Evolutionary conservation across 2,329 filamentous ascomycete species (phyloP), one percentile per base, ranked within the genome.

Genomic region (Venturia oleaginea): DNA sequence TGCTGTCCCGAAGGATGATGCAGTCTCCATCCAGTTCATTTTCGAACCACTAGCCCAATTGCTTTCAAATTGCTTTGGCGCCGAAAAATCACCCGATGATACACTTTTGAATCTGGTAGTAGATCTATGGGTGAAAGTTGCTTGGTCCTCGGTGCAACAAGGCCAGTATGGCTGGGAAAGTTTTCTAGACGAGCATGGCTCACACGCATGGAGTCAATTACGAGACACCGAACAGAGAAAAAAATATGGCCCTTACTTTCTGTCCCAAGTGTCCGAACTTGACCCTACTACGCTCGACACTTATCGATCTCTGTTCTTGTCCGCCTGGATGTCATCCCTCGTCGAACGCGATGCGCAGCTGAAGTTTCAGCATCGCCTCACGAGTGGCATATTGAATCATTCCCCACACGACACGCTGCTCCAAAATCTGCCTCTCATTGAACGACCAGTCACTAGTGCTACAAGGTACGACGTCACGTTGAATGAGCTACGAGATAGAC

Each of bases 11-110:
- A 62, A 24, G 13, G 10, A 15, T 8, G 32, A 27, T 19, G 60
- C 15, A 42, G 40, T 24, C 24, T 11, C 30, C n/a, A 42, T 80
- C 32, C 74, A 76, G 22, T 73, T 76, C 34, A 72, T 84, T 40
- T 78, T 81, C 63, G 78, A 78, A 13, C 74, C 79, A 17, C 72
- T 86, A 24, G 79, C 77, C 66, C 80, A 79, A 24, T 76, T 87
- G 32, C 72, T 86, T 27, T 87, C 84, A 0, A 86, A 84, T 66
- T 81, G 81, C 62, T 86, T 87, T 69, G 85, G 85, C 8, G 81
- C 83, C 42, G 85, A 87, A 64, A 70, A 75, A 19, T 74, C 78
- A 24, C 78, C 81, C 0, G 81, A 85, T 57, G 84, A 87, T 68
- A 71, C 70, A 1, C 71, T 87, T 6, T 76, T 87, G 6, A 71